phyloP scores from a whole-genome alignment of 2,329 filamentous ascomycete genomes.

The Capronia americana region DNA sequence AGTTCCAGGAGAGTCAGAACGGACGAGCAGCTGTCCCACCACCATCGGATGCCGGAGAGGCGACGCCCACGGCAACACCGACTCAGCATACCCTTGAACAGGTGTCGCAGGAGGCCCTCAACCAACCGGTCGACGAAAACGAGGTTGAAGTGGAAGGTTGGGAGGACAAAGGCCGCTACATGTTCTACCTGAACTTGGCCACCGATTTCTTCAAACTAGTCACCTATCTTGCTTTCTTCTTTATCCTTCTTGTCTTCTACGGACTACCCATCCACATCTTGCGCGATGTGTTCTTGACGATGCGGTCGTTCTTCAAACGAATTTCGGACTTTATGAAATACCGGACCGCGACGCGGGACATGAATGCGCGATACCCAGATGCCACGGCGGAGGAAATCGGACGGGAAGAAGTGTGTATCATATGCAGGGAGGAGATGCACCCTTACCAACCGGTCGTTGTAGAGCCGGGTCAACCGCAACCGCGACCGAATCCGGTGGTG shows the following conservation, averaged over 20 bases:
- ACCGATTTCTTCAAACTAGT: slow-evolving; percentile 90
- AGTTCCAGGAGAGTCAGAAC: slow-evolving; percentile 28
- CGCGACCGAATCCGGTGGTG: slow-evolving; percentile 59
- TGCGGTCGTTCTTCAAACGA: slow-evolving; percentile 86
- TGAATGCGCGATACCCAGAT: slow-evolving; percentile 89
- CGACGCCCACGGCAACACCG: slow-evolving; percentile 25
- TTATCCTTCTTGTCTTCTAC: slow-evolving; percentile 90
- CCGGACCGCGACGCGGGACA: slow-evolving; percentile 87
- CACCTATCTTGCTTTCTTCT: slow-evolving; percentile 91
- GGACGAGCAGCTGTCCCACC: slow-evolving; percentile 43
- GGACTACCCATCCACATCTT: slow-evolving; percentile 96
- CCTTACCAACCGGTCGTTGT: slow-evolving; percentile 67
- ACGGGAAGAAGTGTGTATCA: slow-evolving; percentile 93
- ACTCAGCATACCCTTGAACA: slow-evolving; percentile 33
- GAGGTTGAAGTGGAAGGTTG: slow-evolving; percentile 95
- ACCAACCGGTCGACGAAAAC: slow-evolving; percentile 77
- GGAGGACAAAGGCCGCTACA: slow-evolving; percentile 93
- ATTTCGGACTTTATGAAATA: slow-evolving; percentile 90
- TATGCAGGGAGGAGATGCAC: slow-evolving; percentile 94
- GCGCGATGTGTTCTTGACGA: slow-evolving; percentile 91
- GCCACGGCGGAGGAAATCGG: slow-evolving; percentile 84
- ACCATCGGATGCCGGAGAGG: slow-evolving; percentile 65
- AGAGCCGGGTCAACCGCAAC: slow-evolving; percentile 46
- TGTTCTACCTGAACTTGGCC: slow-evolving; percentile 84
- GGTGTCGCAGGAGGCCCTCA: slow-evolving; percentile 44